Base-by-base conservation (phyloP, 768 basidiomycete species). In the Termitomyces heimii region DNA sequence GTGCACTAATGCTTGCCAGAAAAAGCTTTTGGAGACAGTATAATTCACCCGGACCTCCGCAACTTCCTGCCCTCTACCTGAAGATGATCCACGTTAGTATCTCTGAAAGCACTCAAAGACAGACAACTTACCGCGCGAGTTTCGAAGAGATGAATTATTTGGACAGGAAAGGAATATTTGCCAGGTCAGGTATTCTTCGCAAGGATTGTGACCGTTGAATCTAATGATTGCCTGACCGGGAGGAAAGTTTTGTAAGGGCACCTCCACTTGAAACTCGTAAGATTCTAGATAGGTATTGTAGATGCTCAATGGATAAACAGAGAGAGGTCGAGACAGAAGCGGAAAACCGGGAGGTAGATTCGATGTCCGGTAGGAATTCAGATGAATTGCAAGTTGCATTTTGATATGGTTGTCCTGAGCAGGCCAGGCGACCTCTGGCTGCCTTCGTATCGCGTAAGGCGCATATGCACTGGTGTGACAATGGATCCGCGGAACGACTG, bases 11-110 rank as follows among this genome's bases (percentile, higher is more conserved):
- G 61, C 60, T 22, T 63, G 44, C 37, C 75, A 73, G 24, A 73
- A 77, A 5, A 64, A 58, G 0, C 72, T 71, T 37, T 68, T 62
- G 63, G 71, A 64, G 31, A 77, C 66, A n/a, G 61, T 43, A 0
- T 67, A 57, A 57, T 74, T 68, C 7, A 78, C 65, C 56, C 72
- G 70, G 14, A 78, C 75, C 26, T 73, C 69, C 0, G 76, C 74
- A n/a, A 71, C 57, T 48, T 48, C 47, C 2, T 69, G 59, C 5
- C 67, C 54, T 57, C 59, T 68, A 29, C 57, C 70, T 69, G 48
- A 37, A 50, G n/a, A 52, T 50, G 22, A 24, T 42, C n/a, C n/a
- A 35, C 37, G n/a, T 39, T 6, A 29, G 7, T 43, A 40, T 22
- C 9, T 54, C 47, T 58, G 50, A 52, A 31, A 28, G 16, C 50